A percentile compares a stretch with the other conserved stretches of the same genome.
Conservation (phyloP, 208 protist species). For the Wallacemonas sp. region DNA sequence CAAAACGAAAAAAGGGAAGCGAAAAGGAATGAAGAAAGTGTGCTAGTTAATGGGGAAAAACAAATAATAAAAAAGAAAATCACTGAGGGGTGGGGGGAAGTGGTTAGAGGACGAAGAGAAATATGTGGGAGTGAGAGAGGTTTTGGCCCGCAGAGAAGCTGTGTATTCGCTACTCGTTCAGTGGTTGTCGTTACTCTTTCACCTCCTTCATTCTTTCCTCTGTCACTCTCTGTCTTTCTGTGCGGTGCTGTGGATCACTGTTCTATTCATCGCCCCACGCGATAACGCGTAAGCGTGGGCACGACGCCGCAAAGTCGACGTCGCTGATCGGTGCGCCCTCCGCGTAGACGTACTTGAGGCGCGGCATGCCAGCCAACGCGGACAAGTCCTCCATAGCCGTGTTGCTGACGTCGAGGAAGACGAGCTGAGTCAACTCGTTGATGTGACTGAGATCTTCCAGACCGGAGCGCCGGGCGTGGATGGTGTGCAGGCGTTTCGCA, state of each 20-base stretch:
- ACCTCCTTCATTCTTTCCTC: no score
- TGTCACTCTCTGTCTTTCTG: no score
- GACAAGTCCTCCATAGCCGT: slow-evolving; percentile 13
- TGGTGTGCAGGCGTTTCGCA: background rate
- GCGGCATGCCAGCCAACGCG: background rate
- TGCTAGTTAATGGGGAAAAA: background rate
- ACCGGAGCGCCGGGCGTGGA: slow-evolving; percentile 3
- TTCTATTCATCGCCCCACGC: background rate
- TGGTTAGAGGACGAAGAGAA: background rate
- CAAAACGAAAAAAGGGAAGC: background rate
- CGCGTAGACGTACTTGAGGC: background rate
- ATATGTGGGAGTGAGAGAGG: no score
- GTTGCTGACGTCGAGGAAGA: slow-evolving; percentile 20
- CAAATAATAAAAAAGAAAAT: slow-evolving; percentile 9
- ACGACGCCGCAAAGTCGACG: background rate
- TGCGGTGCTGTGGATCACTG: no score
- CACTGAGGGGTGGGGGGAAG: no score
- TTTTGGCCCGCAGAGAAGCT: no score
- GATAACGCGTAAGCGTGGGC: slow-evolving; percentile 7
- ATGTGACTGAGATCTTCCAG: background rate
- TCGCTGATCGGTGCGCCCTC: background rate
- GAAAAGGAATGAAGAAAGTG: background rate
- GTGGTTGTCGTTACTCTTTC: no score
- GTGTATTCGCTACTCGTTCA: no score
- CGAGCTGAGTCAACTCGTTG: background rate